Percentiles rank a stretch among this genome's conserved stretches.
phyloP scores from a whole-genome alignment of 108 stramenopile species.

The Discostella stelligeroides region DNA sequence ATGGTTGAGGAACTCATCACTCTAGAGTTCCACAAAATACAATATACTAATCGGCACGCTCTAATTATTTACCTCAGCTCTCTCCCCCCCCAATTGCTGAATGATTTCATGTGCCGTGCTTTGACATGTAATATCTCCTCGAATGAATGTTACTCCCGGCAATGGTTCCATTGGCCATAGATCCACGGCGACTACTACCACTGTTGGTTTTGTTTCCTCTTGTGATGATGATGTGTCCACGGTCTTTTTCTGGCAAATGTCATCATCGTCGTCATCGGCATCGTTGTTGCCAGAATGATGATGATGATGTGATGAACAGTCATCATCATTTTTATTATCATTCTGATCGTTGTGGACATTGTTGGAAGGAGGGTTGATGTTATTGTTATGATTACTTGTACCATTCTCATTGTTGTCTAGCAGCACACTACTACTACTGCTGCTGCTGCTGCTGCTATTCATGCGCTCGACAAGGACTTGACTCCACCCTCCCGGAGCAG shows the following conservation, averaged over 20 bases:
- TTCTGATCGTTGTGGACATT: too few relatives aligned
- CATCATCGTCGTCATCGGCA: not conserved
- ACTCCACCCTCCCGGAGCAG: slow-evolving; percentile 98
- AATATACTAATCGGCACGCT: not conserved
- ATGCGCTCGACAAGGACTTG: slow-evolving; percentile 89
- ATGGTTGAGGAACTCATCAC: too few relatives aligned
- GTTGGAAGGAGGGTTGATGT: not conserved
- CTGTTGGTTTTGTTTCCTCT: slow-evolving; percentile 23
- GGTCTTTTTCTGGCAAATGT: too few relatives aligned
- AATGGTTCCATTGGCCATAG: slow-evolving; percentile 98
- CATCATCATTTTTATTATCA: too few relatives aligned
- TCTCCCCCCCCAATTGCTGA: slow-evolving; percentile 70
- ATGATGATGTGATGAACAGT: too few relatives aligned
- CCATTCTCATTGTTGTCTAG: too few relatives aligned
- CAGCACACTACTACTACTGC: not conserved
- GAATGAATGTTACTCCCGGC: slow-evolving; percentile 85
- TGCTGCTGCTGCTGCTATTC: slow-evolving; percentile 3
- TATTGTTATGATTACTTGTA: not conserved
- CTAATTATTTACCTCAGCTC: slow-evolving; percentile 65
- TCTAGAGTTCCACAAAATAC: too few relatives aligned
- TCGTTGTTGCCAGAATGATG: slow-evolving; percentile 5
- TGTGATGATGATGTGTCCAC: not conserved
- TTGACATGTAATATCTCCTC: slow-evolving; percentile 94
- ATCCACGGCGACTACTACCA: slow-evolving; percentile 92
- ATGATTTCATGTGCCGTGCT: slow-evolving; percentile 86